These are phyloP conservation scores for Clavispora santaluciae DNA, from an alignment of 805 yeast species.

Conservation along the genomic window DNA sequence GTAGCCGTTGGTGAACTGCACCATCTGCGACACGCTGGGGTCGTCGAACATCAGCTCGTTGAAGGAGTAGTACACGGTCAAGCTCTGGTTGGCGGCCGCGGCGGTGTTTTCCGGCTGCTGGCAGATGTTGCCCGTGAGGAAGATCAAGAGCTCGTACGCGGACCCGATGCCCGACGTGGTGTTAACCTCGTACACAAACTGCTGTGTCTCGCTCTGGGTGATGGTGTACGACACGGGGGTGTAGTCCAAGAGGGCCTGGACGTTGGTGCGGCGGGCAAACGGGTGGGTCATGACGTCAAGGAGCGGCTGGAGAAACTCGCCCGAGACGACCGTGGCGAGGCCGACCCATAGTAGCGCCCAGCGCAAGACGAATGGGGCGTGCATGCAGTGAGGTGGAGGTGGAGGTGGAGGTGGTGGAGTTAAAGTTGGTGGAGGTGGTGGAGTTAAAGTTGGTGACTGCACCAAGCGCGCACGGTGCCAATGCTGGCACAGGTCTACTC, in stretches of 20 bases:
- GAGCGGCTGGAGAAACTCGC: not conserved
- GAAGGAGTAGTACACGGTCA: slow-evolving; percentile 37
- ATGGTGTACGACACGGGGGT: slow-evolving; percentile 34
- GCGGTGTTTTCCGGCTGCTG: slow-evolving; percentile 23
- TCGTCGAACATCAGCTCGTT: slow-evolving; percentile 29
- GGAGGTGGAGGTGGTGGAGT: not conserved
- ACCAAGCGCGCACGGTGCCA: not conserved
- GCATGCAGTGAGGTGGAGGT: not conserved
- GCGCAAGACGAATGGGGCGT: not conserved
- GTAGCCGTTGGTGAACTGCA: slow-evolving; percentile 29
- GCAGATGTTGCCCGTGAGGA: slow-evolving; percentile 50
- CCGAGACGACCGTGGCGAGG: not conserved
- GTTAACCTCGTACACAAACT: slow-evolving; percentile 41
- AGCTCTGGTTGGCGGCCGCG: slow-evolving; percentile 17
- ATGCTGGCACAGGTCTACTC: too few species aligned
- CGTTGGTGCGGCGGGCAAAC: not conserved
- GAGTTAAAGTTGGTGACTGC: not conserved
- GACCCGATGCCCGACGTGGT: slow-evolving; percentile 42
- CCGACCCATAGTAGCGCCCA: not conserved
- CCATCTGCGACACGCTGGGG: slow-evolving; percentile 26
- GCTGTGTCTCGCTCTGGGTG: slow-evolving; percentile 34
- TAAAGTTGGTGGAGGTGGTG: not conserved
- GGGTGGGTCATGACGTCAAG: not conserved
- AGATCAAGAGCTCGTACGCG: slow-evolving; percentile 43
- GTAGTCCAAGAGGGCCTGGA: slow-evolving; percentile 29